These are phyloP conservation scores for Harrya chromipes DNA, from an alignment of 768 basidiomycete species.

Conservation along the genomic window DNA sequence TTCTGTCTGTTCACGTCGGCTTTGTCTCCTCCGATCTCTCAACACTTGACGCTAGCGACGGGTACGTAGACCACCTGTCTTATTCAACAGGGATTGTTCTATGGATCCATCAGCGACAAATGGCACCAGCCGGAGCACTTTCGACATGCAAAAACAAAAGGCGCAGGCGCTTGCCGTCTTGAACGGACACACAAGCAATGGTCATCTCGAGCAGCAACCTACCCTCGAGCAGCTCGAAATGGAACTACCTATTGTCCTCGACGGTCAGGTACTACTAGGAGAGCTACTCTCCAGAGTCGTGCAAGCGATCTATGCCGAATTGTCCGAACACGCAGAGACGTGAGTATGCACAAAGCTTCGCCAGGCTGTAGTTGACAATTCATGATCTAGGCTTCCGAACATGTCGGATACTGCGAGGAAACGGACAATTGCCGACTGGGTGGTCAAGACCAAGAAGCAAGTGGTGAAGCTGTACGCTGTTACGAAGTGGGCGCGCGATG, in stretches of 20 bases:
- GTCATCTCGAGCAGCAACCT: conserved; percentile 36
- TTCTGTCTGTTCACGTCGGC: conserved; percentile 17
- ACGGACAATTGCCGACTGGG: conserved; percentile 81
- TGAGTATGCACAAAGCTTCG: conserved; percentile 36
- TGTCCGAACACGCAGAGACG: conserved; percentile 85
- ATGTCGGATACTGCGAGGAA: conserved; percentile 82
- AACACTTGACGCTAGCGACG: conserved; percentile 6
- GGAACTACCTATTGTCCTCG: conserved; percentile 70
- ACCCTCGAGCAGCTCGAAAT: conserved; percentile 58
- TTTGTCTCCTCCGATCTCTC: background rate
- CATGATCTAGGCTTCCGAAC: conserved; percentile 57
- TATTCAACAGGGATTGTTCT: no score
- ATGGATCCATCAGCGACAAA: conserved; percentile 18
- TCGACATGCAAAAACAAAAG: conserved; percentile 30
- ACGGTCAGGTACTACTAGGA: conserved; percentile 71
- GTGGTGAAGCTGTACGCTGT: conserved; percentile 87
- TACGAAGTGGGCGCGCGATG: conserved; percentile 83
- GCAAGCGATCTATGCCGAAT: conserved; percentile 78
- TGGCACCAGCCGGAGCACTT: conserved; percentile 13
- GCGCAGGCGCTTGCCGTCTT: conserved; percentile 27
- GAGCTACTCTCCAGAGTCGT: conserved; percentile 74
- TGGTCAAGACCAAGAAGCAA: conserved; percentile 87
- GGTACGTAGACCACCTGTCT: background rate
- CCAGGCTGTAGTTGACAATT: conserved; percentile 2
- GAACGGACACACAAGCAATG: conserved; percentile 32